Percentiles rank a stretch among this genome's conserved stretches.
Evolutionary conservation across 768 basidiomycete genomes (phyloP).

Genomic region (Mycena filopes): DNA sequence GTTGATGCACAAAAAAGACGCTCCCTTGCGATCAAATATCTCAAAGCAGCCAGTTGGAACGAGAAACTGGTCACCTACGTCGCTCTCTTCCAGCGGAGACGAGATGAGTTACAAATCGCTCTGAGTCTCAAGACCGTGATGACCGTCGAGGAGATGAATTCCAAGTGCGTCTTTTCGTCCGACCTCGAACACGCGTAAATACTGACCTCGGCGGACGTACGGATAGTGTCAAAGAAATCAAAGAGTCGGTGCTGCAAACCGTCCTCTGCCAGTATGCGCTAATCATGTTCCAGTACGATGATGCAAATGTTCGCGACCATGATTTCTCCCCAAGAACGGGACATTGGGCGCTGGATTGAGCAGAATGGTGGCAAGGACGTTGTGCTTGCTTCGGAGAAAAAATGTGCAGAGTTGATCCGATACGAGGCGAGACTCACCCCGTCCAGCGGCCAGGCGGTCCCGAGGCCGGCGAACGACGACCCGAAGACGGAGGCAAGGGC

Average conservation of each 20-base stretch:
- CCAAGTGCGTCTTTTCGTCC: constrained; percentile 6
- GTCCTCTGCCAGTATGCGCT: too few species aligned
- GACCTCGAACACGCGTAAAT: background rate
- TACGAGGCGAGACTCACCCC: background rate
- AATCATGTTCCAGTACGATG: background rate
- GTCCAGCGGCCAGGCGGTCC: background rate
- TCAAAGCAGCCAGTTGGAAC: constrained; percentile 22
- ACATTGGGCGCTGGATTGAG: constrained; percentile 26
- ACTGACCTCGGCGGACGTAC: too few species aligned
- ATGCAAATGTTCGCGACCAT: constrained; percentile 24
- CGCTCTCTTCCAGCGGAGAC: constrained; percentile 13
- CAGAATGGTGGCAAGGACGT: constrained; percentile 36
- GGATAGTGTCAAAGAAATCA: constrained; percentile 9
- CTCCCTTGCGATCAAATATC: constrained; percentile 18
- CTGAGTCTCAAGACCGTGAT: constrained; percentile 11
- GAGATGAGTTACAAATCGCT: constrained; percentile 17
- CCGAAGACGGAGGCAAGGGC: constrained; percentile 16
- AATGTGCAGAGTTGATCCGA: constrained; percentile 15
- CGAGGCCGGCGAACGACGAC: background rate
- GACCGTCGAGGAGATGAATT: constrained; percentile 22
- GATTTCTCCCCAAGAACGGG: constrained; percentile 17
- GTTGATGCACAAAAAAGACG: constrained; percentile 23
- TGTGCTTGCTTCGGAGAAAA: constrained; percentile 13
- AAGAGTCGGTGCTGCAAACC: background rate
- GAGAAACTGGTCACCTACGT: constrained; percentile 15